These are phyloP conservation scores for Boletus sensibilis DNA, from an alignment of 768 basidiomycete species.

Conservation along the genomic window DNA sequence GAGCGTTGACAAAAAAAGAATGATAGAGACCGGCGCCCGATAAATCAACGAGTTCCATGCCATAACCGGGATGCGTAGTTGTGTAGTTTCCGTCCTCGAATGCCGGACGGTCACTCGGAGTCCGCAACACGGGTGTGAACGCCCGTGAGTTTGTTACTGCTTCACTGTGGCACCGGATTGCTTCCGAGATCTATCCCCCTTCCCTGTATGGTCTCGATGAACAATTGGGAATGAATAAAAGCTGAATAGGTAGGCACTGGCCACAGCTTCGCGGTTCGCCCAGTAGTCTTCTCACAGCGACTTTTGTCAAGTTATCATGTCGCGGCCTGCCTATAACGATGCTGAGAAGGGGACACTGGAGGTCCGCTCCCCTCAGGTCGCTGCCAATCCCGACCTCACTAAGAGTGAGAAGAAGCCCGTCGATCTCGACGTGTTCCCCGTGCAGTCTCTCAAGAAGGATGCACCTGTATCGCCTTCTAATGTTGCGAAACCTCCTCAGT, in stretches of 20 bases:
- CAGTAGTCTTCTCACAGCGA: slow-evolving; percentile 15
- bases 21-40: slow-evolving; percentile 16
- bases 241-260: not conserved
- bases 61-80: not conserved
- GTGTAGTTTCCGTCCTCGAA: slow-evolving; percentile 1
- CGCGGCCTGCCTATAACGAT: slow-evolving; percentile 47
- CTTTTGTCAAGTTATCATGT: slow-evolving; percentile 35
- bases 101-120: slow-evolving; percentile 12
- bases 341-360: slow-evolving; percentile 60
- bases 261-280: not conserved
- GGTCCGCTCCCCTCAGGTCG: slow-evolving; percentile 34
- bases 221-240: slow-evolving; percentile 23
- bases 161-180: slow-evolving; percentile 8
- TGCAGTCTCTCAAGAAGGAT: slow-evolving; percentile 44
- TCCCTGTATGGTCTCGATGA: slow-evolving; percentile 11
- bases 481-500: slow-evolving; percentile 36
- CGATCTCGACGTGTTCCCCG: slow-evolving; percentile 30
- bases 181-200: slow-evolving; percentile 19
- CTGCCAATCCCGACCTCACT: slow-evolving; percentile 30
- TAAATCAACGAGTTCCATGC: slow-evolving; percentile 2
- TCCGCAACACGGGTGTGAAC: slow-evolving; percentile 12
- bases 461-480: slow-evolving; percentile 34
- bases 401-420: slow-evolving; percentile 41
- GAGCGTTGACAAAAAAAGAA: not conserved
- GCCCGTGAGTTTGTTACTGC: slow-evolving; percentile 8